Conservation (phyloP, 2,329 filamentous ascomycete genomes). For the Tolypocladium ovalisporum region DNA sequence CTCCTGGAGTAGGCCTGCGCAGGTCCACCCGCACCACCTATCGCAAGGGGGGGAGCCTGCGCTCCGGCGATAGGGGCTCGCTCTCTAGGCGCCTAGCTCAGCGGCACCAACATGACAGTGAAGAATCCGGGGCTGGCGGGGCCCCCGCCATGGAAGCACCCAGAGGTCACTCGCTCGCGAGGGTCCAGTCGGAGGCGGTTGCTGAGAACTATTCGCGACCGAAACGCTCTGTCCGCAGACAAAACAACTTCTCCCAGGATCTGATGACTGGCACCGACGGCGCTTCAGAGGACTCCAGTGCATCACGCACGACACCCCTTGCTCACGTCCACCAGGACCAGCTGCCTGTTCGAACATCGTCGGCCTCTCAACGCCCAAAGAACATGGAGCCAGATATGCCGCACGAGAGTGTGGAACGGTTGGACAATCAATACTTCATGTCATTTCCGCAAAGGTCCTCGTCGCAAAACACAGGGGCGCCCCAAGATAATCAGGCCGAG, state of each 20-base stretch:
- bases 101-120: slow-evolving; percentile 46
- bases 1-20: slow-evolving; percentile 68
- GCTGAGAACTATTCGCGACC: slow-evolving; percentile 54
- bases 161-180: slow-evolving; percentile 40
- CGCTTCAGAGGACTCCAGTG: slow-evolving; percentile 20
- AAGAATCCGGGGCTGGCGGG: slow-evolving; percentile 19
- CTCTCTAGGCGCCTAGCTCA: slow-evolving; percentile 62
- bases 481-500: slow-evolving; percentile 14
- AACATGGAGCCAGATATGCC: slow-evolving; percentile 55
- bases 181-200: slow-evolving; percentile 61
- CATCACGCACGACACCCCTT: slow-evolving; percentile 8
- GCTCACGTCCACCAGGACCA: slow-evolving; percentile 16
- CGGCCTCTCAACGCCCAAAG: slow-evolving; percentile 23
- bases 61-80: slow-evolving; percentile 63
- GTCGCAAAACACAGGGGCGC: slow-evolving; percentile 34
- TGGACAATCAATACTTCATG: slow-evolving; percentile 12
- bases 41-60: slow-evolving; percentile 71
- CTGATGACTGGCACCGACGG: slow-evolving; percentile 35
- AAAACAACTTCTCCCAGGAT: slow-evolving; percentile 37
- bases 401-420: slow-evolving; percentile 22
- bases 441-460: slow-evolving; percentile 43
- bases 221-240: slow-evolving; percentile 29
- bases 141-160: slow-evolving; percentile 32
- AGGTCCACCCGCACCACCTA: slow-evolving; percentile 90
- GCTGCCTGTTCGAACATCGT: slow-evolving; percentile 21